Evolutionary conservation across 805 yeast species (phyloP).

Genomic region (Saccharomycopsis amapae): DNA sequence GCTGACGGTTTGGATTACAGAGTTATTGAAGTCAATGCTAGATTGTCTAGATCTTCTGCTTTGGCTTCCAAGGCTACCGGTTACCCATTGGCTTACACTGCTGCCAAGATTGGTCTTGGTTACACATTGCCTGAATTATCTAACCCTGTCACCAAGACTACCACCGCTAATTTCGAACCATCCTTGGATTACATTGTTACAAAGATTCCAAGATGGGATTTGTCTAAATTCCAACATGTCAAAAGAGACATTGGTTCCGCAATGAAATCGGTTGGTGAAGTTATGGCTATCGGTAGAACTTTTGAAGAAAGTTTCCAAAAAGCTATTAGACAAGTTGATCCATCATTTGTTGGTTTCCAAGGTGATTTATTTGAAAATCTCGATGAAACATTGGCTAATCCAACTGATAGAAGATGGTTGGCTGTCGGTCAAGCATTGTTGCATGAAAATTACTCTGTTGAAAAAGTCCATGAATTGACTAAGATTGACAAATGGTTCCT

Average conservation of each 20-base stretch:
- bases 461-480: conserved; percentile 82
- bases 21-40: conserved; percentile 95
- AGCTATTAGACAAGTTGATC: conserved; percentile 94
- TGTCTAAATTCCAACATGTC: conserved; percentile 91
- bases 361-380: conserved; percentile 70
- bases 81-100: conserved; percentile 96
- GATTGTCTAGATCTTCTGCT: conserved; percentile 95
- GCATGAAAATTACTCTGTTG: conserved; percentile 87
- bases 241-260: conserved; percentile 90
- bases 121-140: conserved; percentile 92
- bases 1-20: conserved; percentile 95
- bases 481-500: conserved; percentile 96
- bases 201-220: conserved; percentile 98
- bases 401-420: conserved; percentile 95
- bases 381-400: conserved; percentile 71
- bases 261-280: conserved; percentile 99
- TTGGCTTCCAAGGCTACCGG: conserved; percentile 98
- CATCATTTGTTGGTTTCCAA: conserved; percentile 85
- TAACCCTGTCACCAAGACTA: conserved; percentile 92
- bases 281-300: conserved; percentile 97
- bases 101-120: conserved; percentile 94
- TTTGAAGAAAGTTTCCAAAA: conserved; percentile 97
- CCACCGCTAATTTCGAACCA: conserved; percentile 96
- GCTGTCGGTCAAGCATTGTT: conserved; percentile 97
- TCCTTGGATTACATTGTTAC: conserved; percentile 94